These are phyloP conservation scores for Neoboletus brunneissimus DNA, from an alignment of 768 basidiomycete species.

Conservation along the genomic window DNA sequence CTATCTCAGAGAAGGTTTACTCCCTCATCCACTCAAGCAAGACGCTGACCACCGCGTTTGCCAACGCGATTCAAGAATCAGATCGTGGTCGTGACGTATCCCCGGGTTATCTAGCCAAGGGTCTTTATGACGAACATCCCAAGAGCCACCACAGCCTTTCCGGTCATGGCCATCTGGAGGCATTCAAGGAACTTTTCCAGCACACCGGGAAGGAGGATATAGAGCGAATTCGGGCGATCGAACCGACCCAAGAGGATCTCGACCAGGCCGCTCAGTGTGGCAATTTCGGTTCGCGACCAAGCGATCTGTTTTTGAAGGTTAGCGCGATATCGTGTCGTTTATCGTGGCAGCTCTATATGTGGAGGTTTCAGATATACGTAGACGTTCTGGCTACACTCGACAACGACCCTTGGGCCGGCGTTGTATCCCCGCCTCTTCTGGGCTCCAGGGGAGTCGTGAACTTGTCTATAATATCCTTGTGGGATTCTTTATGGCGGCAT, in stretches of 20 bases:
- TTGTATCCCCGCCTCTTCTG: conserved; percentile 62
- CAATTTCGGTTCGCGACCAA: conserved; percentile 51
- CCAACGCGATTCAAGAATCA: conserved; percentile 33
- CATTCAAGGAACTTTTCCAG: conserved; percentile 20
- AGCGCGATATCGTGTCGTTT: conserved; percentile 11
- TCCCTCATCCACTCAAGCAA: conserved; percentile 31
- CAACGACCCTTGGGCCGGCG: conserved; percentile 49
- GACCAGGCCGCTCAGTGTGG: conserved; percentile 48
- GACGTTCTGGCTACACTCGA: conserved; percentile 61
- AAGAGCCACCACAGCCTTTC: conserved; percentile 28
- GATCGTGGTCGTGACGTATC: conserved; percentile 17
- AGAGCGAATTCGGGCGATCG: conserved; percentile 18
- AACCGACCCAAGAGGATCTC: conserved; percentile 41
- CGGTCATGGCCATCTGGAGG: conserved; percentile 14
- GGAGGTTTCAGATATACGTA: conserved; percentile 49
- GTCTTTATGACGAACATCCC: conserved; percentile 34
- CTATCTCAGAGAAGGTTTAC: conserved; percentile 31
- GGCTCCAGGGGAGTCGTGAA: conserved; percentile 63
- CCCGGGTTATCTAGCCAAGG: conserved; percentile 38
- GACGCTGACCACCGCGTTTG: conserved; percentile 44
- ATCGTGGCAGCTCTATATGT: not conserved
- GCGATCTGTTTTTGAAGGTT: conserved; percentile 61
- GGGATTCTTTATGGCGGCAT: conserved; percentile 13
- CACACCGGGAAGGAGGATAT: conserved; percentile 15
- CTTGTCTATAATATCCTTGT: conserved; percentile 57